These are phyloP conservation scores for Phytophthora pini DNA, from an alignment of 352 stramenopile genomes.

Conservation along the genomic window DNA sequence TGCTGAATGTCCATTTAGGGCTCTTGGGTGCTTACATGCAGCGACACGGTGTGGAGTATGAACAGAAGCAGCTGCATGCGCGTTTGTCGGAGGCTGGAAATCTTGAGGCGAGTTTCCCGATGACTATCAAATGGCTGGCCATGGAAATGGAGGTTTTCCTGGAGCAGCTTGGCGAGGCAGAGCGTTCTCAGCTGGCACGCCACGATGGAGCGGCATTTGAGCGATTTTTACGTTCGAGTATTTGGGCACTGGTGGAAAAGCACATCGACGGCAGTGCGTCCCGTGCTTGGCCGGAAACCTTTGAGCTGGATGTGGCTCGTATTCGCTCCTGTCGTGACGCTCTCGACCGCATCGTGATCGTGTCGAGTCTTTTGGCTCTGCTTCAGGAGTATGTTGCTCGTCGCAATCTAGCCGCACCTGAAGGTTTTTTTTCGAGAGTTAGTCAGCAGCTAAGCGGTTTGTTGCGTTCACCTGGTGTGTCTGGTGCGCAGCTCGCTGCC, in stretches of 20 bases:
- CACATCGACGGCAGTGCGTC: constrained; percentile 51
- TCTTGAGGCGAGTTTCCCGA: constrained; percentile 34
- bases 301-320: constrained; percentile 61
- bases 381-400: constrained; percentile 65
- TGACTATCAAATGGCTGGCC: constrained; percentile 61
- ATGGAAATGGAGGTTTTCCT: constrained; percentile 46
- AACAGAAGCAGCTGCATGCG: constrained; percentile 61
- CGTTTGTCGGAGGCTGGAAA: constrained; percentile 33
- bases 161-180: constrained; percentile 24
- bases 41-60: constrained; percentile 68
- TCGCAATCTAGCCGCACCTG: constrained; percentile 27
- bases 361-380: constrained; percentile 64
- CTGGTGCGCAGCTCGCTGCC: constrained; percentile 55
- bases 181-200: constrained; percentile 31
- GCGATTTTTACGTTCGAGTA: constrained; percentile 51
- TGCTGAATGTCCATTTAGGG: constrained; percentile 64
- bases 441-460: constrained; percentile 48
- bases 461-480: constrained; percentile 52
- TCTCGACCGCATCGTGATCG: constrained; percentile 62
- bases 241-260: constrained; percentile 57
- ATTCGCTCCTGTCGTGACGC: constrained; percentile 60
- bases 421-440: constrained; percentile 42
- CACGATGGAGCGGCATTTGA: constrained; percentile 49
- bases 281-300: constrained; percentile 71
- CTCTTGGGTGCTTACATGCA: constrained; percentile 62